A percentile compares a stretch with the other conserved stretches of the same genome.
phyloP scores from a whole-genome alignment of 2,329 filamentous ascomycete species.

The Colletotrichum kahawae region DNA sequence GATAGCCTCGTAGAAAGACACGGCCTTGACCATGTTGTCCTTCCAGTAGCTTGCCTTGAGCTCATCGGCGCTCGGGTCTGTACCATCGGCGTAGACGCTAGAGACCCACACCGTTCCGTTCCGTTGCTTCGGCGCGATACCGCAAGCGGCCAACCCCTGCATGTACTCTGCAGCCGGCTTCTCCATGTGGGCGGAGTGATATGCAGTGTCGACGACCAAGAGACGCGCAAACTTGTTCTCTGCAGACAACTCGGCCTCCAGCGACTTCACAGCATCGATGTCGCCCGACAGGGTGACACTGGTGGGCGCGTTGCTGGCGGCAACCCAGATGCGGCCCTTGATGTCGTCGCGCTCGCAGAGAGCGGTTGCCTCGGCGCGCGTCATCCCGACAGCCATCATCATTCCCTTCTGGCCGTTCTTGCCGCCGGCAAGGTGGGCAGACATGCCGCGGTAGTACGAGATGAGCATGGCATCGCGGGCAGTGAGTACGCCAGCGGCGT shows the following conservation, averaged over 20 bases:
- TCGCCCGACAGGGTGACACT: conserved; percentile 40
- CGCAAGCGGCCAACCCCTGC: conserved; percentile 30
- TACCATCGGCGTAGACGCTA: conserved; percentile 37
- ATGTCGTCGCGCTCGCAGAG: conserved; percentile 22
- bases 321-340: conserved; percentile 27
- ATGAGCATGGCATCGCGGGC: conserved; percentile 24
- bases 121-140: conserved; percentile 28
- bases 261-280: conserved; percentile 25
- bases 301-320: conserved; percentile 29
- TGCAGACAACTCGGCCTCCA: conserved; percentile 25
- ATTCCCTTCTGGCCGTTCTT: conserved; percentile 19
- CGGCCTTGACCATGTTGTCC: conserved; percentile 33
- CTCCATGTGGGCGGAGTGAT: conserved; percentile 55
- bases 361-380: conserved; percentile 5
- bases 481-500: conserved; percentile 31
- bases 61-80: conserved; percentile 23
- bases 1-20: conserved; percentile 29
- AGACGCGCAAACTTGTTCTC: conserved; percentile 37
- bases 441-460: conserved; percentile 27
- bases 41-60: conserved; percentile 41
- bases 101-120: conserved; percentile 42
- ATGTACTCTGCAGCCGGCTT: conserved; percentile 37
- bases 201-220: conserved; percentile 49
- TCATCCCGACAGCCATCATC: conserved; percentile 29
- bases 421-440: conserved; percentile 13